Evolutionary conservation across 306 rosid genomes (phyloP).

Genomic region (Leucaena leucocephala): DNA sequence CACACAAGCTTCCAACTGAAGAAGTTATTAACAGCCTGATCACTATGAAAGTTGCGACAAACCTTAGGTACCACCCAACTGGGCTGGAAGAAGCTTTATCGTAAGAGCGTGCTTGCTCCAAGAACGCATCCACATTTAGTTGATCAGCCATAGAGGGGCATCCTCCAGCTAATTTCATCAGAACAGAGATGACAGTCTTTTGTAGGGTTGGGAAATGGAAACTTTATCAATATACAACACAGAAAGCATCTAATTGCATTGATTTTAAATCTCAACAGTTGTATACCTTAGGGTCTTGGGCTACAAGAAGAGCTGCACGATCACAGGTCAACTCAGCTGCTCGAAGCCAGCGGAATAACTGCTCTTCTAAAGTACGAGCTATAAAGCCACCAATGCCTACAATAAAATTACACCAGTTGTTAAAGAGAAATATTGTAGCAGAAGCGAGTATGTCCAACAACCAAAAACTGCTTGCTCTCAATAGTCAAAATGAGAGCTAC

Average conservation of each 20-base stretch:
- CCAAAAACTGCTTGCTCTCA: constrained; percentile 16
- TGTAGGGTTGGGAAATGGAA: constrained; percentile 57
- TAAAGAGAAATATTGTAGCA: constrained; percentile 16
- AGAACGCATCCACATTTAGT: constrained; percentile 90
- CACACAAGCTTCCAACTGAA: constrained; percentile 26
- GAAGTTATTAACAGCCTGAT: constrained; percentile 5
- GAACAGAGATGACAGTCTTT: constrained; percentile 96
- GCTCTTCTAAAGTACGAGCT: constrained; percentile 93
- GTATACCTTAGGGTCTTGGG: constrained; percentile 91
- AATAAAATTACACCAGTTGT: constrained; percentile 26
- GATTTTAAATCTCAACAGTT: constrained; percentile 7
- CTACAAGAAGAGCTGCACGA: constrained; percentile 98
- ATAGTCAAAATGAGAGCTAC: constrained; percentile 11
- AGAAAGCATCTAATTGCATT: constrained; percentile 13
- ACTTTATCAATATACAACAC: constrained; percentile 30
- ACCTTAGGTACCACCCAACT: constrained; percentile 95
- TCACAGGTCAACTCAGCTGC: constrained; percentile 99
- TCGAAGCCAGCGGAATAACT: constrained; percentile 93
- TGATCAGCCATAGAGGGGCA: constrained; percentile 96
- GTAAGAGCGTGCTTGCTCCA: constrained; percentile 97
- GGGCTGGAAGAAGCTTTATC: constrained; percentile 97
- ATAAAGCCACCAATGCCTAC: constrained; percentile 89
- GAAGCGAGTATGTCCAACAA: constrained; percentile 7
- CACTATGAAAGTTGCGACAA: constrained; percentile 8
- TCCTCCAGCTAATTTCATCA: constrained; percentile 99